phyloP scores from a whole-genome alignment of 192 early-diverging fungal species.

The Oehlia diaphana region DNA sequence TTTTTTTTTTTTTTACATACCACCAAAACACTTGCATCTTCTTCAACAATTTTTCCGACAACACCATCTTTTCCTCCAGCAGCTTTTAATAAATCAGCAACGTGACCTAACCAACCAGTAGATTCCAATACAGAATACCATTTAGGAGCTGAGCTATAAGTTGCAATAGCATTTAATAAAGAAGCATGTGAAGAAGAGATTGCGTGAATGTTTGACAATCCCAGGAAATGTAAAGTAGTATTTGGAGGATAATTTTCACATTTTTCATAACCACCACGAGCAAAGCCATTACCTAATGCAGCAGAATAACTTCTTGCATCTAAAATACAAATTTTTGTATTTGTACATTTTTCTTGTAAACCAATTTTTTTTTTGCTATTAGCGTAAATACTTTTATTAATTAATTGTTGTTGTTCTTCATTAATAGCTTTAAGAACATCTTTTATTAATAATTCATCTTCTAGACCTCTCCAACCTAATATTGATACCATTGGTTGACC shows the following conservation, averaged over 20 bases:
- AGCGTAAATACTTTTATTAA: background rate
- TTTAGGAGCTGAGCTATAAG: constrained; percentile 35
- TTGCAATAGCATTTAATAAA: constrained; percentile 37
- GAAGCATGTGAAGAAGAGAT: constrained; percentile 35
- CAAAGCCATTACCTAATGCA: constrained; percentile 39
- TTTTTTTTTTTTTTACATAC: constrained; percentile 26
- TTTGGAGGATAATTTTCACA: constrained; percentile 43
- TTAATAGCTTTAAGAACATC: constrained; percentile 35
- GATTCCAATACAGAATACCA: constrained; percentile 42
- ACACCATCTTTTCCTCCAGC: constrained; percentile 41
- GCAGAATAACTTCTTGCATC: constrained; percentile 40
- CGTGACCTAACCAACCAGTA: constrained; percentile 43
- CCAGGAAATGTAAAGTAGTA: constrained; percentile 36
- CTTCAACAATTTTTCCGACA: constrained; percentile 37
- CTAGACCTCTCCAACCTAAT: constrained; percentile 39
- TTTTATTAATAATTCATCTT: constrained; percentile 43
- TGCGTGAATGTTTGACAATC: constrained; percentile 40
- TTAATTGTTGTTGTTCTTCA: constrained; percentile 28
- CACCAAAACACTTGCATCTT: constrained; percentile 39
- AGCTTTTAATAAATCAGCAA: constrained; percentile 42
- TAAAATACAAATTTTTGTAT: constrained; percentile 42
- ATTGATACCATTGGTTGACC: constrained; percentile 47
- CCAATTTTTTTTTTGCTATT: background rate
- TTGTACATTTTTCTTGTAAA: background rate
- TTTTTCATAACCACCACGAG: constrained; percentile 43